A percentile compares a stretch with the other conserved stretches of the same genome.
Conservation (phyloP, 345 rosid species). For the Linum usitatissimum region DNA sequence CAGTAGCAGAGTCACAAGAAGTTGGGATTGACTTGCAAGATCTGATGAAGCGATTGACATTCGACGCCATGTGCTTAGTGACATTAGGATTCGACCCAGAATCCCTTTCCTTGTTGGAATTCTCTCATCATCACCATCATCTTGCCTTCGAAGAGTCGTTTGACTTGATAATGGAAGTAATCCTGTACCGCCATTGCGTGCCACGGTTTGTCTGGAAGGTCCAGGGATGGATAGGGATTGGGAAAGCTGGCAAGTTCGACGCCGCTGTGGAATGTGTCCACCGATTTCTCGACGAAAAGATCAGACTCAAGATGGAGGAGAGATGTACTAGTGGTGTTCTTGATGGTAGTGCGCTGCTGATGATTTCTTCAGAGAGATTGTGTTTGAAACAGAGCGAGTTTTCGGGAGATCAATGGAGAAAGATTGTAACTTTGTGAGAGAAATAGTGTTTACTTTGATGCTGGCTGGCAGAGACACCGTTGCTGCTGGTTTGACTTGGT, state of each 20-base stretch:
- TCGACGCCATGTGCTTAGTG: not conserved
- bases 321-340: no score
- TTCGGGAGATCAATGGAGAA: not conserved
- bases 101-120: conserved; percentile 1
- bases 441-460: not conserved
- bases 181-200: not conserved
- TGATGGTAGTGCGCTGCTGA: not conserved
- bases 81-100: conserved; percentile 5
- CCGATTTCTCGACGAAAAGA: not conserved
- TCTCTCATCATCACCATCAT: not conserved
- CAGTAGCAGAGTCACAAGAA: not conserved
- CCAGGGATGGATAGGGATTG: conserved; percentile 7
- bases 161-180: not conserved
- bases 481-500: conserved; percentile 2
- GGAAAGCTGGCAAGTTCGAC: conserved; percentile 5
- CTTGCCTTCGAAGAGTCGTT: conserved; percentile 2
- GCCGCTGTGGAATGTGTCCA: not conserved
- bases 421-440: conserved; percentile 1
- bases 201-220: conserved; percentile 8
- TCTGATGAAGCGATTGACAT: conserved; percentile 5
- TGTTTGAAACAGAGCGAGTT: not conserved
- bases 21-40: conserved; percentile 15
- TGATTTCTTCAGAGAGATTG: not conserved
- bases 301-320: not conserved
- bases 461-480: not conserved